Evolutionary conservation across 225 moss, liverwort and hornwort genomes (phyloP).

Genomic region (Thuidium tamariscinum): DNA sequence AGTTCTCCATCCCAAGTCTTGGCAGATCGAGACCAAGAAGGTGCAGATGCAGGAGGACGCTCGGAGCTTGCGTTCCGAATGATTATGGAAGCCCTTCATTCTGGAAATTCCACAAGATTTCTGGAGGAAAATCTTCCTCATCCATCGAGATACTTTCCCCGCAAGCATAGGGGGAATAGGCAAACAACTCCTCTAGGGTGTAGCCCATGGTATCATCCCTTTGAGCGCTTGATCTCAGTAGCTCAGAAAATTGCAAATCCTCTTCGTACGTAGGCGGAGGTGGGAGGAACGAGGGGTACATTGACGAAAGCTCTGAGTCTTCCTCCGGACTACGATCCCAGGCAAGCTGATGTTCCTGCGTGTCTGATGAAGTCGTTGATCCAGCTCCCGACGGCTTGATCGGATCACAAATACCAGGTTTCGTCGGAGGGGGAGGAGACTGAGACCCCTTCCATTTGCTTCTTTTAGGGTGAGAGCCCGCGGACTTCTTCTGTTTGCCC

Average conservation of each 20-base stretch:
- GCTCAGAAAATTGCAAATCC: not conserved
- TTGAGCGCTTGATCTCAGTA: not conserved
- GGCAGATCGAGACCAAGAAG: not conserved
- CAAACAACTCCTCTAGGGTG: not conserved
- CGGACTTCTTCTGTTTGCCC: constrained; percentile 1
- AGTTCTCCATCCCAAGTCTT: not conserved
- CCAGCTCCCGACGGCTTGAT: not conserved
- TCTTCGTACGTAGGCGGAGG: not conserved
- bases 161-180: not conserved
- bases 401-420: not conserved
- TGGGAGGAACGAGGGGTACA: not conserved
- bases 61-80: not conserved
- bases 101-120: not conserved
- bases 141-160: not conserved
- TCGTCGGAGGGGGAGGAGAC: not conserved
- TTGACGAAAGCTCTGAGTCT: not conserved
- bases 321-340: not conserved
- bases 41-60: not conserved
- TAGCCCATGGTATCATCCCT: not conserved
- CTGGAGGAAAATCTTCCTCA: not conserved
- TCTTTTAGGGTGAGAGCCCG: not conserved
- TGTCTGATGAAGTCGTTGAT: not conserved
- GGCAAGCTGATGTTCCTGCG: not conserved
- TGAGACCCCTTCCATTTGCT: not conserved
- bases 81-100: not conserved